Evolutionary conservation across 352 stramenopile species (phyloP), one percentile per base, ranked within the genome.

Genomic region (Globisporangium irregulare): DNA sequence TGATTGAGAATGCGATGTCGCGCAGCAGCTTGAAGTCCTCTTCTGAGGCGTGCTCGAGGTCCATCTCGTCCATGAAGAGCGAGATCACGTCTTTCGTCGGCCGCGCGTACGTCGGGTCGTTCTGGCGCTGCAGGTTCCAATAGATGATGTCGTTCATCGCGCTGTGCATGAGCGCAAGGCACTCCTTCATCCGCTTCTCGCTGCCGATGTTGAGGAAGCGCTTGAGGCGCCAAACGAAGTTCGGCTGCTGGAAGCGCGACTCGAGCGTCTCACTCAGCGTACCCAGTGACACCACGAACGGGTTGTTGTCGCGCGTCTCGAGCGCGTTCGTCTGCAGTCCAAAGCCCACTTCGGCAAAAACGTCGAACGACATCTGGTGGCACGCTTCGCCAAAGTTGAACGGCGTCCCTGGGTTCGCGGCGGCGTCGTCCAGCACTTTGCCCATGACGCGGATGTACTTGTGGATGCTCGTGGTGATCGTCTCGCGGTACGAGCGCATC

Each of bases 331-430:
- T 74, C 34, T 87, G 64, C 48, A 87, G 27, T 0, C 80, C 82
- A 24, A 90, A 77, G 0, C 73, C 73, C 38, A 90, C 73, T 48
- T 87, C 77, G 2, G 78, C 73, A 48, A 89, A 91, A 6, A 78
- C 79, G 50, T 87, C 78, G 15, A 88, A 77, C 1, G 80, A 71
- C 50, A 88, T 84, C 20, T 75, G 69, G 34, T 81, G 73, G 67
- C 86, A 84, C 7, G 81, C 55, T 24, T 83, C 66, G 29, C 61
- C 61, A 22, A 67, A 41, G 48, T 67, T 67, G n/a, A 67, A 59
- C 34, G 41, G 61, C 34, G 34, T 51, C 20, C 59, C 51, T 4
- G 36, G 51, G 36, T 63, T 38, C 5, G 43, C 29, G 8, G 29
- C 57, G 38, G 57, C 61, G 15, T 50, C 27, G 24, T 65, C 66